phyloP scores from a whole-genome alignment of 768 basidiomycete genomes.

The Tylopilus felleus region DNA sequence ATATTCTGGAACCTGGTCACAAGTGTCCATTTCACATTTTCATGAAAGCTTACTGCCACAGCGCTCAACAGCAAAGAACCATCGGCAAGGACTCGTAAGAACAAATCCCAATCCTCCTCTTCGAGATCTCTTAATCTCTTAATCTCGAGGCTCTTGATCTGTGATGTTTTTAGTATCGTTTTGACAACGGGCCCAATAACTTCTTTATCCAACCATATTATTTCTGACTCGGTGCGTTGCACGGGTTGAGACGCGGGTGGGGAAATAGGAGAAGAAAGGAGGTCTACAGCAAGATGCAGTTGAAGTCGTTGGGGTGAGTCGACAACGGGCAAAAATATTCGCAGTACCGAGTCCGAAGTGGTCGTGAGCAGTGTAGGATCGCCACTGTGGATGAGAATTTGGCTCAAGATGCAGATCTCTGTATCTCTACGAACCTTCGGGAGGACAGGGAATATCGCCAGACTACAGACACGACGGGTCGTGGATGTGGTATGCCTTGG shows the following conservation, averaged over 20 bases:
- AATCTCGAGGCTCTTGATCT: slow-evolving; percentile 8
- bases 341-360: slow-evolving; percentile 76
- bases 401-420: not conserved
- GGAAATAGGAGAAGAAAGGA: slow-evolving; percentile 56
- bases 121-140: slow-evolving; percentile 58
- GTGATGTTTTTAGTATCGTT: slow-evolving; percentile 37
- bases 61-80: slow-evolving; percentile 73
- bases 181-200: slow-evolving; percentile 49
- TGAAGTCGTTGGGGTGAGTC: slow-evolving; percentile 84
- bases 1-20: slow-evolving; percentile 59
- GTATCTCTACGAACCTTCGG: slow-evolving; percentile 48
- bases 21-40: not conserved
- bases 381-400: slow-evolving; percentile 42
- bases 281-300: slow-evolving; percentile 75
- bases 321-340: slow-evolving; percentile 84
- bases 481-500: slow-evolving; percentile 69
- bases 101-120: slow-evolving; percentile 76
- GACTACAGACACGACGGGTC: slow-evolving; percentile 61
- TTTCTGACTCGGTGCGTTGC: slow-evolving; percentile 38
- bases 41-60: slow-evolving; percentile 53
- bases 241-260: slow-evolving; percentile 31
- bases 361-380: slow-evolving; percentile 81
- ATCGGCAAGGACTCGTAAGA: slow-evolving; percentile 67
- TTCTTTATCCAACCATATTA: slow-evolving; percentile 71
- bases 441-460: slow-evolving; percentile 74